These are phyloP conservation scores for Calonectria montana DNA, from an alignment of 2,329 filamentous ascomycete genomes.

Conservation along the genomic window DNA sequence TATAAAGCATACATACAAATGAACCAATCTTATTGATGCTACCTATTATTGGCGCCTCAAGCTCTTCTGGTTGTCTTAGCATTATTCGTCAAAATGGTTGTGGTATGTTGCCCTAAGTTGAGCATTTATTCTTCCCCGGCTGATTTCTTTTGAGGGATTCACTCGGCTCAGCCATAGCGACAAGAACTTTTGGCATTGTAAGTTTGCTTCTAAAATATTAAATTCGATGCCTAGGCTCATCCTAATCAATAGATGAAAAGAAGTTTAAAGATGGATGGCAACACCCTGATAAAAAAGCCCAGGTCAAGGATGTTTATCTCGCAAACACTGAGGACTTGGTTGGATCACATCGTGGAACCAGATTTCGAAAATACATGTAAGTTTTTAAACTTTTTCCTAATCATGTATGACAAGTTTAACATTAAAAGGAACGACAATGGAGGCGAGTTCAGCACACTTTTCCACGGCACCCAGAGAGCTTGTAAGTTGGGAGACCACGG, in stretches of 20 bases:
- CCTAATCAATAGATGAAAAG: background rate
- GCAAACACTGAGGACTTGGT: background rate
- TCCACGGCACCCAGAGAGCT: conserved; percentile 8
- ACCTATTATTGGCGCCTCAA: background rate
- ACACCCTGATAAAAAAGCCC: background rate
- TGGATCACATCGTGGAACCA: background rate
- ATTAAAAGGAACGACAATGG: background rate
- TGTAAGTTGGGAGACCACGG: background rate
- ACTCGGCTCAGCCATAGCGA: background rate
- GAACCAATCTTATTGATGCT: background rate
- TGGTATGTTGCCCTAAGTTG: background rate
- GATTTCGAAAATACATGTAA: background rate
- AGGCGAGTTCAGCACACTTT: background rate
- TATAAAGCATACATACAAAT: background rate
- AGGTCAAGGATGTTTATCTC: conserved; percentile 1
- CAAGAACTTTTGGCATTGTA: background rate
- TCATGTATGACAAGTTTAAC: background rate
- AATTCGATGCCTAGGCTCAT: background rate
- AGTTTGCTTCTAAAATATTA: background rate
- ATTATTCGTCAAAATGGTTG: background rate
- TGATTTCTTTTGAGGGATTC: background rate
- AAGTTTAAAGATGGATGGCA: background rate
- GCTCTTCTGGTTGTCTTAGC: too few relatives aligned
- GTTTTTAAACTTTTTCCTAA: too few relatives aligned
- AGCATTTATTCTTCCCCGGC: background rate